Evolutionary conservation across 768 basidiomycete genomes (phyloP).

Genomic region (Boletus sp.): DNA sequence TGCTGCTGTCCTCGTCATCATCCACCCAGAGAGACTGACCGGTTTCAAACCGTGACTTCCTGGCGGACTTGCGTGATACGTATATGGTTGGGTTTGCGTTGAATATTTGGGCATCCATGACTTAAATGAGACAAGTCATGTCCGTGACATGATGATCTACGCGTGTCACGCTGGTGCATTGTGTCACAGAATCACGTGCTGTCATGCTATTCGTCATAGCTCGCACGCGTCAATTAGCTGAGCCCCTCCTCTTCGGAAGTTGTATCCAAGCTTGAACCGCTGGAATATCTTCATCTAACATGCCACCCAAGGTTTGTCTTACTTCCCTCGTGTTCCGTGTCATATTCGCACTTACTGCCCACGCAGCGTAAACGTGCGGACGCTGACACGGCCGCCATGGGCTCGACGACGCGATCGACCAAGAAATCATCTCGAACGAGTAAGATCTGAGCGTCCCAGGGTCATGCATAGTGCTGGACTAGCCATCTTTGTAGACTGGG

Average conservation of each 20-base stretch:
- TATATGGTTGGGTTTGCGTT: constrained; percentile 92
- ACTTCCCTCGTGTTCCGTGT: not conserved
- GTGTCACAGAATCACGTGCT: constrained; percentile 25
- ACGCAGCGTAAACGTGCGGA: constrained; percentile 58
- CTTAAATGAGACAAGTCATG: not conserved
- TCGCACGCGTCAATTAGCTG: constrained; percentile 18
- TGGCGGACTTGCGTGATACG: constrained; percentile 42
- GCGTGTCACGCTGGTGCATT: constrained; percentile 12
- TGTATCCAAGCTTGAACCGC: not conserved
- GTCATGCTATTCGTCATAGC: not conserved
- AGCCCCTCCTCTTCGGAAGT: constrained; percentile 12
- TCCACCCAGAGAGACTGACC: constrained; percentile 61
- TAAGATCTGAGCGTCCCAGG: constrained; percentile 20
- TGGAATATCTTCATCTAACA: constrained; percentile 8
- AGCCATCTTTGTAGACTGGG: constrained; percentile 14
- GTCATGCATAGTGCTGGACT: constrained; percentile 1
- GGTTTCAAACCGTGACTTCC: constrained; percentile 39
- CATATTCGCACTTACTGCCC: constrained; percentile 13
- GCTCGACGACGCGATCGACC: constrained; percentile 41
- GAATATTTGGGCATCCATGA: constrained; percentile 60
- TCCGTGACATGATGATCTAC: not conserved
- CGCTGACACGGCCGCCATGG: constrained; percentile 29
- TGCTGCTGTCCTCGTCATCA: constrained; percentile 37
- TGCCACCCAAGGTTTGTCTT: constrained; percentile 38
- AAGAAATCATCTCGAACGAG: constrained; percentile 42